phyloP scores from a whole-genome alignment of 352 stramenopile genomes.

The Phytophthora brassicae region DNA sequence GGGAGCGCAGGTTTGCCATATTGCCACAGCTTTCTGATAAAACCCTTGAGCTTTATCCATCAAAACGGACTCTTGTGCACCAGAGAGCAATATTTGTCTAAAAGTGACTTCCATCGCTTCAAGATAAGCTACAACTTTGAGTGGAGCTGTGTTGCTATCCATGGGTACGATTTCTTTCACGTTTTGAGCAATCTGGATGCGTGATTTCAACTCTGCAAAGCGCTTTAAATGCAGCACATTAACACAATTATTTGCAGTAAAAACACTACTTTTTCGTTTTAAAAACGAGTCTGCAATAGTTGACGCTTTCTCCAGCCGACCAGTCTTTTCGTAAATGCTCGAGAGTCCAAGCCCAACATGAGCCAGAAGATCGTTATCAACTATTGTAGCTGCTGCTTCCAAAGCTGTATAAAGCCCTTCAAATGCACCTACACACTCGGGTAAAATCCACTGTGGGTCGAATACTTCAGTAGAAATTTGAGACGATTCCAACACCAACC shows the following conservation, averaged over 20 bases:
- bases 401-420: constrained; percentile 54
- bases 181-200: constrained; percentile 67
- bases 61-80: constrained; percentile 29
- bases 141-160: constrained; percentile 29
- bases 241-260: neutral
- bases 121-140: constrained; percentile 59
- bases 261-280: constrained; percentile 41
- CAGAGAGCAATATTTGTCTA: constrained; percentile 8
- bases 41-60: constrained; percentile 50
- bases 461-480: constrained; percentile 2
- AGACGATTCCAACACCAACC: constrained; percentile 36
- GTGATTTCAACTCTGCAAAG: constrained; percentile 70
- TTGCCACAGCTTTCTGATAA: constrained; percentile 56
- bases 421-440: constrained; percentile 65
- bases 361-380: constrained; percentile 52
- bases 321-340: constrained; percentile 48
- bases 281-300: constrained; percentile 55
- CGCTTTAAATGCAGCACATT: constrained; percentile 50
- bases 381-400: constrained; percentile 22
- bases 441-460: constrained; percentile 50
- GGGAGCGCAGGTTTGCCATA: constrained; percentile 46
- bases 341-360: constrained; percentile 56
- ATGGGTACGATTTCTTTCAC: constrained; percentile 58
- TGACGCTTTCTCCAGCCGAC: constrained; percentile 50
- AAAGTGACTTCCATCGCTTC: constrained; percentile 51